Evolutionary conservation across 1,284 basidiomycete genomes (phyloP), one percentile per base, ranked within the genome.

Genomic region (Ganoderma sinense): DNA sequence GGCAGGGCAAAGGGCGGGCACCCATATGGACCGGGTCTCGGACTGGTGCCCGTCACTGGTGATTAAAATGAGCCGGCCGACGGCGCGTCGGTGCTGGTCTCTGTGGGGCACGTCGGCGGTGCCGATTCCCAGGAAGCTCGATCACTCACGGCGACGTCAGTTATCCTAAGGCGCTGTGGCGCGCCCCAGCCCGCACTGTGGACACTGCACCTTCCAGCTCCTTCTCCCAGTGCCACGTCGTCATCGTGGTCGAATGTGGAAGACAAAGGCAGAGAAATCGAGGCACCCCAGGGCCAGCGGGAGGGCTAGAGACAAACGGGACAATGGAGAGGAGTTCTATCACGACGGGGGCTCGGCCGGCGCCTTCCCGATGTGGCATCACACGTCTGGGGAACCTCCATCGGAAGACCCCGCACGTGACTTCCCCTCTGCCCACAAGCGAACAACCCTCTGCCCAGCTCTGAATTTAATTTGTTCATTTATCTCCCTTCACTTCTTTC

Each of bases 371-470:
- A 73, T 73, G 71, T 73, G 72, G 72, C 61, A 60, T 64, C 62
- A 63, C 58, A 68, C 68, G 62, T 59, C 62, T 61, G 70, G 66
- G 61, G 70, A 71, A 68, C 68, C 72, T 69, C 72, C 72, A 73
- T 73, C 72, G 71, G 75, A 74, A 75, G 67, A 58, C 2, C 43
- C 41, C 56, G 14, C 78, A 80, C 79, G 79, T 79, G 79, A 70
- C 69, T 56, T 75, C 73, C 79, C 79, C 79, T 80, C 74, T 79
- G 79, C 79, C 79, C 79, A 78, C 70, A 69, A 64, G 70, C 70
- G 70, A 74, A 76, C 70, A 84, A 85, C 84, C 84, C 84, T 85
- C 77, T 86, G 85, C 85, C 84, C 84, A 80, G 81, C 77, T 78
- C 80, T 79, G 78, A 80, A 84, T 86, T 85, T 85, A 84, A 83